phyloP scores from a whole-genome alignment of 176 grass and related monocot genomes.

The Eremochloa ophiuroides region DNA sequence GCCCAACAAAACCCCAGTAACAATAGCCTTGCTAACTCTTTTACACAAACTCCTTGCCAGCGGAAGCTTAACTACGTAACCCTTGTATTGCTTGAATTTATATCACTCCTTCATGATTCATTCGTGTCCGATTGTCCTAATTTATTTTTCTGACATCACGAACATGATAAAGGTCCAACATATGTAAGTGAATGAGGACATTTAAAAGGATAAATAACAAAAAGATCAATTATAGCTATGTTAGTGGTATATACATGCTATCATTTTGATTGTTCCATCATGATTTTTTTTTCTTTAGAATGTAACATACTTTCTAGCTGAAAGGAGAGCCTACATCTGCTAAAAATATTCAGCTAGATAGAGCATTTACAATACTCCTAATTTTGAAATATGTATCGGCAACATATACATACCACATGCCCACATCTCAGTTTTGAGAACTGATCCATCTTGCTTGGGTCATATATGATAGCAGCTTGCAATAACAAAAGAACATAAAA shows the following conservation, averaged over 20 bases:
- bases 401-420: neutral
- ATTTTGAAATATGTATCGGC: neutral
- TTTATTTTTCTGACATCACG: neutral
- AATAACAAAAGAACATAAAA: neutral
- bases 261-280: slow-evolving; percentile 1
- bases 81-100: neutral
- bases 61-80: neutral
- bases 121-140: neutral
- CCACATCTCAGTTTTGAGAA: neutral
- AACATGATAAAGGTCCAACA: neutral
- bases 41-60: neutral
- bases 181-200: slow-evolving; percentile 19
- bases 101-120: neutral
- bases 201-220: neutral
- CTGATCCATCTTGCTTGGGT: neutral
- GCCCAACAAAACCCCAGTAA: neutral
- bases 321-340: neutral
- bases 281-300: neutral
- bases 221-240: slow-evolving; percentile 14
- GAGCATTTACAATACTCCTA: neutral
- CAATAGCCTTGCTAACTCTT: neutral
- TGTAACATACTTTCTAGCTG: neutral
- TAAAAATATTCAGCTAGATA: neutral
- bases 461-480: neutral
- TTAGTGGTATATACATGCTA: neutral